Evolutionary conservation across 306 rosid species (phyloP).

Genomic region (Lotus japonicus): DNA sequence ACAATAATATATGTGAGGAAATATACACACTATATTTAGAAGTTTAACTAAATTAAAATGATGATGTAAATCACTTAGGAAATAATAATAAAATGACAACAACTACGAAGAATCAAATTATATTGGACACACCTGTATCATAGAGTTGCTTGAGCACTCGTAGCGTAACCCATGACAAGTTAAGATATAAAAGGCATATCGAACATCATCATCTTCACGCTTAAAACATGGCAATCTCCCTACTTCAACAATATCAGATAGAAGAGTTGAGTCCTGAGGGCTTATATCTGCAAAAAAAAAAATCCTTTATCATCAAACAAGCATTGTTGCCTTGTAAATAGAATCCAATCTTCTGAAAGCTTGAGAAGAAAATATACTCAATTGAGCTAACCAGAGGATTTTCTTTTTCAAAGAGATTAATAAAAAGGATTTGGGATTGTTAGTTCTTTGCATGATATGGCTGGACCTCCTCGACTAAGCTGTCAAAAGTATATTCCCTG

Average conservation of each 20-base stretch:
- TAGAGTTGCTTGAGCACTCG: slow-evolving; percentile 80
- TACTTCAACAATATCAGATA: slow-evolving; percentile 60
- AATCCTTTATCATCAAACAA: slow-evolving; percentile 4
- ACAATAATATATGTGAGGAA: slow-evolving; percentile 6
- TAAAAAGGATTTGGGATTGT: neutral
- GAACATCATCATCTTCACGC: slow-evolving; percentile 52
- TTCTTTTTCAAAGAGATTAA: neutral
- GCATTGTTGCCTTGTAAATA: neutral
- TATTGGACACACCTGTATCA: slow-evolving; percentile 33
- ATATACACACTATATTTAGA: neutral
- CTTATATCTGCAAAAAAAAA: slow-evolving; percentile 25
- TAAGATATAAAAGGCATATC: slow-evolving; percentile 66
- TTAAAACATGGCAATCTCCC: slow-evolving; percentile 53
- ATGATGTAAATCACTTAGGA: neutral
- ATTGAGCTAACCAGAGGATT: slow-evolving; percentile 11
- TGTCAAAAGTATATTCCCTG: neutral
- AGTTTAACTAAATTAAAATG: neutral
- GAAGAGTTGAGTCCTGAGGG: slow-evolving; percentile 40
- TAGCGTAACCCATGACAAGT: slow-evolving; percentile 69
- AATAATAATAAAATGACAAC: neutral
- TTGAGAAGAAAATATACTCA: slow-evolving; percentile 4
- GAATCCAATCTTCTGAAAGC: neutral
- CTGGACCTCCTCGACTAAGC: neutral
- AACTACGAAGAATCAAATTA: neutral
- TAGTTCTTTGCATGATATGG: slow-evolving; percentile 4